Base-by-base conservation (phyloP, 78 protist species). In the Polysphondylium violaceum region DNA sequence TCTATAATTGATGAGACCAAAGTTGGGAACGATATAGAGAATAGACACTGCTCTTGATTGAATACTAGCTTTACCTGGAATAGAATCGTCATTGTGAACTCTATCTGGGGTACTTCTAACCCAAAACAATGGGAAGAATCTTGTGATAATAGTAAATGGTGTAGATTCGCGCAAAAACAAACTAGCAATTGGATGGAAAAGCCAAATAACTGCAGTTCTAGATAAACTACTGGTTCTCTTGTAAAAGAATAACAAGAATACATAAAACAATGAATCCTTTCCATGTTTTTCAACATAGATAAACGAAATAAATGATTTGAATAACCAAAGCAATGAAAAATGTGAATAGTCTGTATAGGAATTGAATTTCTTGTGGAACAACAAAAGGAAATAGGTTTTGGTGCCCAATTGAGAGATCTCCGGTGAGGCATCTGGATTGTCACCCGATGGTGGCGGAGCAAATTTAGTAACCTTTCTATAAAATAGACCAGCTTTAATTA, bases 111-210 rank as follows among this genome's bases (percentile, higher is more conserved):
- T 19, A 17, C 17, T 36, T 9, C 5, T n/a, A 7, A 17, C n/a
- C 73, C 75, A 83, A 71, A 83, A 83, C 8, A 83, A 29, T 67
- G 91, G 91, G 58, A 69, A 58, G 16, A 69, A 3, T 50, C 91
- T 53, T 8, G 25, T 59, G 21, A 69, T 69, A 9, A 65, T 43
- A 1, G 44, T 38, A 25, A 59, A 71, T 29, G 73, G 77, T 25
- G 71, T 56, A 40, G 14, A 33, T 31, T 83, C 91, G 25, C 43
- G 43, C 17, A 83, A 59, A 72, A 83, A 83, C 31, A 58, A 58
- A 43, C 79, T 43, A 44, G 59, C 50, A 25, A 55, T n/a, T 25
- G 91, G 91, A 44, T 83, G 63, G 79, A 83, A 83, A 53, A 83
- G 43, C 91, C 91, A 83, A 47, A 83, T 21, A 3, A 83, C 19